Conservation (phyloP, 371 early-diverging fungal genomes). For the Dichotomocladium elegans region DNA sequence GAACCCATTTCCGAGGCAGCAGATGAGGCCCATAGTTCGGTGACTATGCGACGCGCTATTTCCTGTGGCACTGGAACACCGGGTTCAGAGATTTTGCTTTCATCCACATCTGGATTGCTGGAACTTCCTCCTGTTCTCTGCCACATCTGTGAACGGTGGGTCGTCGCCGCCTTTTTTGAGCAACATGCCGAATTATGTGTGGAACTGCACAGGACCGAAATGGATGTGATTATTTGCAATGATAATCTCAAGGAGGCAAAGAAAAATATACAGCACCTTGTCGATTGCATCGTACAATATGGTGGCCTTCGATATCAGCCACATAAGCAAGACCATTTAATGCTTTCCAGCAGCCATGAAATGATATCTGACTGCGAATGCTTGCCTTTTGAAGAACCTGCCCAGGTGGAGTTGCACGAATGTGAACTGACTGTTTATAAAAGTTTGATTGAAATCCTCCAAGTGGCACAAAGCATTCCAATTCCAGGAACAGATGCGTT, state of each 20-base stretch:
- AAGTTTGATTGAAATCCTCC: conserved; percentile 35
- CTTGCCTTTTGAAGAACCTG: conserved; percentile 18
- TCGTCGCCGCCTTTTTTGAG: conserved; percentile 76
- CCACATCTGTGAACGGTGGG: conserved; percentile 76
- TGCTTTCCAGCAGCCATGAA: conserved; percentile 9
- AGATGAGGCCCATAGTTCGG: conserved; percentile 4
- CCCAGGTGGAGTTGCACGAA: conserved; percentile 14
- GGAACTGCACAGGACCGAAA: conserved; percentile 76
- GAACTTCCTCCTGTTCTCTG: conserved; percentile 59
- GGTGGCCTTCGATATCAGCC: no score
- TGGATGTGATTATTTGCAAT: conserved; percentile 69
- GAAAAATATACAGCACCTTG: conserved; percentile 55
- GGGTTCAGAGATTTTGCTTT: conserved; percentile 3
- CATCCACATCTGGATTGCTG: conserved; percentile 20
- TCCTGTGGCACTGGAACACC: conserved; percentile 25
- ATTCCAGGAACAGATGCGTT: conserved; percentile 39
- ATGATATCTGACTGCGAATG: conserved; percentile 17
- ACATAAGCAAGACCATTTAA: not conserved
- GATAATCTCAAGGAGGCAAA: conserved; percentile 67
- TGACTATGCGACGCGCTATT: conserved; percentile 17
- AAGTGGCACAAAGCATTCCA: conserved; percentile 49
- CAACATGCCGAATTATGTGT: conserved; percentile 73
- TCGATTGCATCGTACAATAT: conserved; percentile 42
- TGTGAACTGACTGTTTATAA: conserved; percentile 25
- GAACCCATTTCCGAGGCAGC: conserved; percentile 6